Conservation (phyloP, 2,329 filamentous ascomycete species). For the Trichoderma cornu-damae region DNA sequence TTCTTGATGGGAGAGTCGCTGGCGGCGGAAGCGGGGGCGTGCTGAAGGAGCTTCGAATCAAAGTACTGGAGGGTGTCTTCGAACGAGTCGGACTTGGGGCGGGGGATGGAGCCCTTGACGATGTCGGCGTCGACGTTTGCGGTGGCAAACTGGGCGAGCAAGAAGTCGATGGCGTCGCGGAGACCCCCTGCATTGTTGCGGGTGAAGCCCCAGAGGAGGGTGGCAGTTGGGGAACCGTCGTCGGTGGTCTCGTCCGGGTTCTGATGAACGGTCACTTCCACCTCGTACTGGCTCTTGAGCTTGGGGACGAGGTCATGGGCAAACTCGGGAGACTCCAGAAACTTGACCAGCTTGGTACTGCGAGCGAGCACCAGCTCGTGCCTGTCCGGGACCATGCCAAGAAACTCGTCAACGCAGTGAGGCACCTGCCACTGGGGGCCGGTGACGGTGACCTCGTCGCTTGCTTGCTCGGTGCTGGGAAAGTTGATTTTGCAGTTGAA, state of each 20-base stretch:
- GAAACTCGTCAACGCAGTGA: slow-evolving; percentile 89
- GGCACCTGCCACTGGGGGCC: slow-evolving; percentile 98
- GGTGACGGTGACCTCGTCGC: slow-evolving; percentile 91
- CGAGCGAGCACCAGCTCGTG: slow-evolving; percentile 85
- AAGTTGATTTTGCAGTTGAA: slow-evolving; percentile 99
- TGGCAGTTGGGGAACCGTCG: slow-evolving; percentile 53
- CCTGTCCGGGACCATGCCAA: slow-evolving; percentile 96
- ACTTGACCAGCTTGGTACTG: slow-evolving; percentile 69
- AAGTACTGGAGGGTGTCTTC: slow-evolving; percentile 97
- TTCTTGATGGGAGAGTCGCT: slow-evolving; percentile 87
- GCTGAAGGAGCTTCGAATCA: slow-evolving; percentile 91
- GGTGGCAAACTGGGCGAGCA: slow-evolving; percentile 78
- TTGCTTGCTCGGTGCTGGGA: slow-evolving; percentile 94
- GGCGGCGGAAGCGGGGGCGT: slow-evolving; percentile 72
- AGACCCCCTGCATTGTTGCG: slow-evolving; percentile 95
- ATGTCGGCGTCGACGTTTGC: slow-evolving; percentile 83
- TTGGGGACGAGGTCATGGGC: slow-evolving; percentile 73
- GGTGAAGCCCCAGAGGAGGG: slow-evolving; percentile 76
- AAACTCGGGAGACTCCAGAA: slow-evolving; percentile 77
- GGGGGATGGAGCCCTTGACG: slow-evolving; percentile 89
- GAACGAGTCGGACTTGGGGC: slow-evolving; percentile 98
- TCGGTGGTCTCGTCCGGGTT: slow-evolving; percentile 55
- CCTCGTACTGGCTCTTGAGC: slow-evolving; percentile 86
- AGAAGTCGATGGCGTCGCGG: slow-evolving; percentile 91
- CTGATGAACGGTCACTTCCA: slow-evolving; percentile 72